These are phyloP conservation scores for Globisporangium apiculatum DNA, from an alignment of 352 stramenopile genomes.

Conservation along the genomic window DNA sequence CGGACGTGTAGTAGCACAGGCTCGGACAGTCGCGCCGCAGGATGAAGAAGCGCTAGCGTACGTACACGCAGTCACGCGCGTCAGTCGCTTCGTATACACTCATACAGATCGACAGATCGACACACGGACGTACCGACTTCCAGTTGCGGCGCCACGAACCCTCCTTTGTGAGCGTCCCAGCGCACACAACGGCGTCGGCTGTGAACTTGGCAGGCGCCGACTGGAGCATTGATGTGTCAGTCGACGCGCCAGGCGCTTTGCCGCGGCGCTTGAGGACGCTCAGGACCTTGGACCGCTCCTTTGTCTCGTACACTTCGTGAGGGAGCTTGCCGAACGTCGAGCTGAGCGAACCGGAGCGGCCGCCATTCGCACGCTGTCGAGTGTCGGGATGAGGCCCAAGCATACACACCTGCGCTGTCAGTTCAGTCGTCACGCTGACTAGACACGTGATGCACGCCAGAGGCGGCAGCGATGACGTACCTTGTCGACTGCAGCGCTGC, in stretches of 20 bases:
- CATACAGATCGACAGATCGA: not conserved
- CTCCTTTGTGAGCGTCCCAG: conserved; percentile 64
- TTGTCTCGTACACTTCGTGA: conserved; percentile 71
- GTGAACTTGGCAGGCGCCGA: conserved; percentile 52
- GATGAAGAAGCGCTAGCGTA: conserved; percentile 61
- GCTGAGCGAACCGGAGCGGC: conserved; percentile 24
- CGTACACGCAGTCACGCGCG: not conserved
- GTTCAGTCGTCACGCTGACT: too few relatives aligned
- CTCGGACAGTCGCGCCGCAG: conserved; percentile 63
- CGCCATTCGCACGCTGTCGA: conserved; percentile 4
- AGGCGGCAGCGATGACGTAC: not conserved
- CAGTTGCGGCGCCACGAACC: conserved; percentile 83
- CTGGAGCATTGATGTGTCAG: conserved; percentile 11
- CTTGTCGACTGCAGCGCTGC: conserved; percentile 3
- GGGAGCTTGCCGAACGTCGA: conserved; percentile 68
- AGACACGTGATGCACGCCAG: not conserved
- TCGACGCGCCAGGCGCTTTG: conserved; percentile 19
- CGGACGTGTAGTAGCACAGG: conserved; percentile 77
- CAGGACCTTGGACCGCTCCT: conserved; percentile 64
- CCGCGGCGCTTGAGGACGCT: conserved; percentile 66
- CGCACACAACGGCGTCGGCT: conserved; percentile 55
- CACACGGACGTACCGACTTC: conserved; percentile 42
- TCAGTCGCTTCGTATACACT: too few relatives aligned
- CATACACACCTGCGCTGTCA: not conserved
- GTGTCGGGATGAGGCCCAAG: not conserved